phyloP scores from a whole-genome alignment of 2,329 filamentous ascomycete species.

The Cercospora beticola region DNA sequence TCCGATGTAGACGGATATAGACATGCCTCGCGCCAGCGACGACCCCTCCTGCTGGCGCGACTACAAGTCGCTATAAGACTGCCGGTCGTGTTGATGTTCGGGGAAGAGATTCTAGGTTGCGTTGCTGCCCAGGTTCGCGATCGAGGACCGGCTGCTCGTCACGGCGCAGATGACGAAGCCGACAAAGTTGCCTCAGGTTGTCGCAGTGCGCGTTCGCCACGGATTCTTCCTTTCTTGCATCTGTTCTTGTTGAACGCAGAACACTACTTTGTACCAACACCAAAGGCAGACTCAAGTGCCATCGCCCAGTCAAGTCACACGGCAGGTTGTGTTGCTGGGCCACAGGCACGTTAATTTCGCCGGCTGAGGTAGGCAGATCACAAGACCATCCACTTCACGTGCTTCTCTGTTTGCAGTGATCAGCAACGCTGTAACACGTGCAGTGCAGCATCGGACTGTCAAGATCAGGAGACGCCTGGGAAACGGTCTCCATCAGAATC shows the following conservation, averaged over 20 bases:
- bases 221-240: neutral
- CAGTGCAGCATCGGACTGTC: neutral
- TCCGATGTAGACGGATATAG: conserved; percentile 72
- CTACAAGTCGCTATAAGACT: neutral
- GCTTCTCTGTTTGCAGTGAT: neutral
- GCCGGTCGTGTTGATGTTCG: neutral
- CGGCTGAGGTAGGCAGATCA: conserved; percentile 14
- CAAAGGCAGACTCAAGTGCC: neutral
- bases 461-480: neutral
- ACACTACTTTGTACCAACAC: neutral
- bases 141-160: neutral
- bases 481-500: neutral
- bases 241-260: neutral
- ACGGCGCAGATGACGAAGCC: conserved; percentile 3
- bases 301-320: conserved; percentile 4
- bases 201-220: neutral
- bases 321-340: neutral
- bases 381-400: conserved; percentile 7
- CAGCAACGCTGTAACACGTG: neutral
- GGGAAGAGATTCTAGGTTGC: neutral
- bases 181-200: neutral
- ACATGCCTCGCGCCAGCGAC: conserved; percentile 56
- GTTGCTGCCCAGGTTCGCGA: conserved; percentile 1
- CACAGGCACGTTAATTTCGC: conserved; percentile 2
- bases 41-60: conserved; percentile 18